Conservation (phyloP, 106 monocot species). For the Platanthera zijinensis region DNA sequence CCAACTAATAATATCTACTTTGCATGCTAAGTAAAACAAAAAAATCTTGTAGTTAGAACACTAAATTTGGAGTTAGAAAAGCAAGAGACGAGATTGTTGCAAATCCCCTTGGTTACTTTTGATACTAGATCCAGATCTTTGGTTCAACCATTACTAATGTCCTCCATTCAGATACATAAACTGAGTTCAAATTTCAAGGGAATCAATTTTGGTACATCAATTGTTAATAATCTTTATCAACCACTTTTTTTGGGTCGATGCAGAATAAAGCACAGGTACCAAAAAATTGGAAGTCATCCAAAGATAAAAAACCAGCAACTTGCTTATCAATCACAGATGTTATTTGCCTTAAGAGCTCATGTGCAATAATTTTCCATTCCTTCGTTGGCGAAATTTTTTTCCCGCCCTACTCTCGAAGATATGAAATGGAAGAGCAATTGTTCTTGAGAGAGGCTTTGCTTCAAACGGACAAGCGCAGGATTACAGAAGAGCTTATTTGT, state of each 20-base stretch:
- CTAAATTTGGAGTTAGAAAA: too few relatives aligned
- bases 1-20: too few relatives aligned
- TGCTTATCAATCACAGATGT: slow-evolving; percentile 30
- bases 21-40: too few relatives aligned
- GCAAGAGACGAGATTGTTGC: neutral
- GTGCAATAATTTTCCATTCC: slow-evolving; percentile 22
- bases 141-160: neutral
- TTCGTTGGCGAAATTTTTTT: slow-evolving; percentile 25
- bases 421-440: slow-evolving; percentile 11
- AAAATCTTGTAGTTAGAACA: too few relatives aligned
- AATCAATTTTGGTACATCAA: neutral
- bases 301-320: slow-evolving; percentile 11
- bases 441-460: slow-evolving; percentile 18
- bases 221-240: neutral
- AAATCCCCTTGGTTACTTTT: neutral
- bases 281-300: slow-evolving; percentile 38
- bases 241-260: neutral
- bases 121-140: neutral
- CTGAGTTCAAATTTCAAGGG: neutral
- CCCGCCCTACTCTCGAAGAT: neutral
- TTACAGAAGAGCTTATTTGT: slow-evolving; percentile 29
- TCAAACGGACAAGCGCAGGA: slow-evolving; percentile 11
- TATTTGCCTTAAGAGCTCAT: slow-evolving; percentile 12
- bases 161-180: neutral
- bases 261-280: slow-evolving; percentile 15